Percentiles rank a stretch among this genome's conserved stretches.
Evolutionary conservation across 805 yeast species (phyloP).

Genomic region (Yamadazyma scolyti): DNA sequence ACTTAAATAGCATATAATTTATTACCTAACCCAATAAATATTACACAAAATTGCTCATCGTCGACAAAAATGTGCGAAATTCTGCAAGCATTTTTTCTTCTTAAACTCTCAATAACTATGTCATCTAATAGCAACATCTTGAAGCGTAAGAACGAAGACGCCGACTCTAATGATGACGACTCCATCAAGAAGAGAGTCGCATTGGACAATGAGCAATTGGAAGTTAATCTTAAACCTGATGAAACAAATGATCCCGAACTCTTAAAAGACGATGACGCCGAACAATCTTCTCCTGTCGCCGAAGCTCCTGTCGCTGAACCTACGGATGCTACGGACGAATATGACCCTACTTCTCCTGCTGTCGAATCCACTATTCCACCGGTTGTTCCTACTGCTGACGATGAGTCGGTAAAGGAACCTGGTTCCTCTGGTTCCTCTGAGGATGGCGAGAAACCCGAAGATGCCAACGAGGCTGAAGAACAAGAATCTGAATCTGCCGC

Average conservation of each 20-base stretch:
- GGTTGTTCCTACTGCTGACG: too few species aligned
- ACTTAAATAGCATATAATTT: too few species aligned
- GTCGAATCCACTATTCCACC: constrained; percentile 42
- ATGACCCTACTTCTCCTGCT: neutral
- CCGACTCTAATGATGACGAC: constrained; percentile 37
- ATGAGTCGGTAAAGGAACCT: too few species aligned
- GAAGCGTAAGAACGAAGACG: constrained; percentile 70
- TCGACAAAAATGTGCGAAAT: too few species aligned
- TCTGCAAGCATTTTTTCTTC: too few species aligned
- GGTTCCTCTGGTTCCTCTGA: too few species aligned
- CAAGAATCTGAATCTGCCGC: constrained; percentile 2
- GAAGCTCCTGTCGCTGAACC: neutral
- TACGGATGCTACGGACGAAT: neutral
- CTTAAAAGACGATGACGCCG: constrained; percentile 1
- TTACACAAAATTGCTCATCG: too few species aligned
- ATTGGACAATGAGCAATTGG: constrained; percentile 57
- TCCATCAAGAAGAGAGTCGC: constrained; percentile 66
- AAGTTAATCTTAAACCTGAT: constrained; percentile 40
- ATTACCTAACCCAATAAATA: too few species aligned
- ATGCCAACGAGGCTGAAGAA: neutral
- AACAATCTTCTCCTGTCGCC: too few species aligned
- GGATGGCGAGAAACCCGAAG: constrained; percentile 2
- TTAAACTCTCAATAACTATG: constrained; percentile 5
- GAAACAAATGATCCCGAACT: too few species aligned
- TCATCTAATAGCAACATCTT: constrained; percentile 25